Conservation (phyloP, 2,329 filamentous ascomycete species). For the Hymenoscyphus occultus region DNA sequence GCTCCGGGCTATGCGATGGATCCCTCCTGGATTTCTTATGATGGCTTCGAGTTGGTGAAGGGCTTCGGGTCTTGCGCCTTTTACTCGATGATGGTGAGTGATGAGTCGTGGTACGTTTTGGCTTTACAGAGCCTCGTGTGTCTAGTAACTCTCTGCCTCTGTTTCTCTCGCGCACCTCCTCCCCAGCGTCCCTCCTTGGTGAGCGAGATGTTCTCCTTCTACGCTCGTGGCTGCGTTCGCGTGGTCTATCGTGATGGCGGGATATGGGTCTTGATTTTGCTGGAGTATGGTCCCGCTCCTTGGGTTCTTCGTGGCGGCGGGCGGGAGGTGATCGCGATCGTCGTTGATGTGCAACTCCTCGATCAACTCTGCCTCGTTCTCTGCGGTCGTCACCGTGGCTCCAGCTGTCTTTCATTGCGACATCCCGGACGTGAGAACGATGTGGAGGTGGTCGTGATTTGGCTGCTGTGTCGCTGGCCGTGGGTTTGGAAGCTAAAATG, state of each 20-base stretch:
- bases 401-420: conserved; percentile 44
- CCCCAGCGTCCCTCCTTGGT: conserved; percentile 31
- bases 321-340: conserved; percentile 38
- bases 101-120: conserved; percentile 31
- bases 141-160: conserved; percentile 38
- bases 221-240: conserved; percentile 30
- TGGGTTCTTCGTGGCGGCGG: conserved; percentile 36
- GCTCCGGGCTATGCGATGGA: conserved; percentile 34
- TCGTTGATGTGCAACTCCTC: conserved; percentile 37
- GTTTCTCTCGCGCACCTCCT: conserved; percentile 37
- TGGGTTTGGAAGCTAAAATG: background rate
- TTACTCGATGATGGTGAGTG: conserved; percentile 36
- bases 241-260: conserved; percentile 28
- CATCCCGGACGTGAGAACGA: conserved; percentile 37
- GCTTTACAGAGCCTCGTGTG: conserved; percentile 35
- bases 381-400: conserved; percentile 42
- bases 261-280: conserved; percentile 30
- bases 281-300: conserved; percentile 33
- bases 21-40: conserved; percentile 35
- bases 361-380: conserved; percentile 43
- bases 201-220: conserved; percentile 34
- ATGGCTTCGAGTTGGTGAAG: conserved; percentile 34
- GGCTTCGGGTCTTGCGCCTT: conserved; percentile 36
- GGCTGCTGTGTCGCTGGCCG: conserved; percentile 6
- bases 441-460: conserved; percentile 15